phyloP scores from a whole-genome alignment of 805 yeast genomes.

The Starmerella apicola region DNA sequence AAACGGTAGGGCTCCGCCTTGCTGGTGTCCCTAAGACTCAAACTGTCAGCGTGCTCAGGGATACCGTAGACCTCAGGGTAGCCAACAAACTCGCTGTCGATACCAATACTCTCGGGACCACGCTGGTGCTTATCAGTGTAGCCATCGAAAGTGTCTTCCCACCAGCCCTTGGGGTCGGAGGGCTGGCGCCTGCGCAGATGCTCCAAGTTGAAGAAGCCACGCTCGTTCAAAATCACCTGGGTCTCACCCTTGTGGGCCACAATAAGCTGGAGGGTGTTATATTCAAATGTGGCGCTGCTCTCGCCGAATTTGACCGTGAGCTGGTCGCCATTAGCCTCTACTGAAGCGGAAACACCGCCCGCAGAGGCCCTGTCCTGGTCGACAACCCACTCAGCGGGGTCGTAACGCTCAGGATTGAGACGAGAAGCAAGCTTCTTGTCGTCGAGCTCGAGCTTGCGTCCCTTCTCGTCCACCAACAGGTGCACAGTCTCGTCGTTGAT shows the following conservation, averaged over 20 bases:
- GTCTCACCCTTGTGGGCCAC: constrained; percentile 35
- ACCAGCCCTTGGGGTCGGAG: constrained; percentile 43
- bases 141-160: constrained; percentile 64
- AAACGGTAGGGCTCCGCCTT: constrained; percentile 66
- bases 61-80: constrained; percentile 72
- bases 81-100: constrained; percentile 58
- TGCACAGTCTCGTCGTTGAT: constrained; percentile 52
- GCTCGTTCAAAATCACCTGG: constrained; percentile 53
- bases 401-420: constrained; percentile 16
- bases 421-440: constrained; percentile 2
- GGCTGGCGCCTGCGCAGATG: constrained; percentile 50
- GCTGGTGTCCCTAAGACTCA: constrained; percentile 59
- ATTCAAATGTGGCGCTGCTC: constrained; percentile 34
- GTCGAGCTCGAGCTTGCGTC: constrained; percentile 25
- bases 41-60: constrained; percentile 86
- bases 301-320: constrained; percentile 11
- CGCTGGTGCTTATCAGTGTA: constrained; percentile 46
- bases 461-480: constrained; percentile 51
- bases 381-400: constrained; percentile 15
- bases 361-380: constrained; percentile 3
- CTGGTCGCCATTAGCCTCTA: neutral
- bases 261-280: constrained; percentile 40
- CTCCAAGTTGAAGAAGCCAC: constrained; percentile 65
- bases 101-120: constrained; percentile 73
- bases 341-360: constrained; percentile 1